Evolutionary conservation across 2,329 filamentous ascomycete genomes (phyloP).

Genomic region (Paraphoma chrysanthemicola): DNA sequence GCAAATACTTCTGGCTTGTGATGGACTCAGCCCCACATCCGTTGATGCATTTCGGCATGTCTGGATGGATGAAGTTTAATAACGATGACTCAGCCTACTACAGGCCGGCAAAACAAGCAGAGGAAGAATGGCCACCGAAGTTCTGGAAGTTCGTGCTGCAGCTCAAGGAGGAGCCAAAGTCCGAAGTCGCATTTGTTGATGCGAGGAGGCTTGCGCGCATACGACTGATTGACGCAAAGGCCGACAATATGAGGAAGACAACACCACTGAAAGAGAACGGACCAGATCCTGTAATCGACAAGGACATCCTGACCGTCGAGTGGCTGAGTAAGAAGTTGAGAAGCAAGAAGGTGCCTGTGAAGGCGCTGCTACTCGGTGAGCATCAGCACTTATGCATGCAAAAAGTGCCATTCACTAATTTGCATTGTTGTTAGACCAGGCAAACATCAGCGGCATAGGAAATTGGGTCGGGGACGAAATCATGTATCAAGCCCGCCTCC

Average conservation of each 20-base stretch:
- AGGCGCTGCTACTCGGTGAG: constrained; percentile 88
- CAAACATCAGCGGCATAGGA: constrained; percentile 87
- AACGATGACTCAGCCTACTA: constrained; percentile 82
- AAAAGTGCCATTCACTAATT: too few relatives aligned
- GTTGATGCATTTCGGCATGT: constrained; percentile 82
- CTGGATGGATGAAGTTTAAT: constrained; percentile 86
- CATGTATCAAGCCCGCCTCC: constrained; percentile 84
- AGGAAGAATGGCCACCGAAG: constrained; percentile 82
- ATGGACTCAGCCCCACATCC: constrained; percentile 81
- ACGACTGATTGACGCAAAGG: constrained; percentile 81
- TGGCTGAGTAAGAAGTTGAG: constrained; percentile 77
- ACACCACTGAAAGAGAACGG: constrained; percentile 90
- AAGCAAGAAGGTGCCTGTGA: constrained; percentile 83
- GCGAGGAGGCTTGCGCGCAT: constrained; percentile 79
- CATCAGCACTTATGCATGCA: background rate
- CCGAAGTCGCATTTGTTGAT: constrained; percentile 81
- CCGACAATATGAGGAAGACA: constrained; percentile 74
- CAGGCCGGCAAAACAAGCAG: constrained; percentile 65
- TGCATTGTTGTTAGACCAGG: constrained; percentile 23
- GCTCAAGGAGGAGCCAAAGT: constrained; percentile 66
- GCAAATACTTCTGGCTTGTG: constrained; percentile 96
- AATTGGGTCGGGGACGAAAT: constrained; percentile 98
- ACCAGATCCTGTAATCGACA: constrained; percentile 88
- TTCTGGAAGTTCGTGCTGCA: constrained; percentile 87
- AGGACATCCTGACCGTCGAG: constrained; percentile 74